These are phyloP conservation scores for Chloranthus sessilifolius DNA, from an alignment of 164 flowering plant genomes.

Conservation along the genomic window DNA sequence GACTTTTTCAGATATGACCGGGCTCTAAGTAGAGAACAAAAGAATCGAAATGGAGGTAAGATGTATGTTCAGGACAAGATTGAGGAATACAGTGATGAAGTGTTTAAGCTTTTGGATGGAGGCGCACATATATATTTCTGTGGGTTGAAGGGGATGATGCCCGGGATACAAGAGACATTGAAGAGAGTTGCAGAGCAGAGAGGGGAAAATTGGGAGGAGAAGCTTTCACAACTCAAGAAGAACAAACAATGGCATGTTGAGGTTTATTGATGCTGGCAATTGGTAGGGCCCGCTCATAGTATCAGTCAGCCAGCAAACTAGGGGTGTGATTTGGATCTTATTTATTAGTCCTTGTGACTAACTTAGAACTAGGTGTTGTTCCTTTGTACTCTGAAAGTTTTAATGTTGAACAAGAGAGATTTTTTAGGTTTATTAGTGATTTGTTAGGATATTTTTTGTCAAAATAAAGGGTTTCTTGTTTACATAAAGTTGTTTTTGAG, in stretches of 20 bases:
- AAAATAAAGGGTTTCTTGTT: no score
- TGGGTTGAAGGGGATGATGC: conserved; percentile 99
- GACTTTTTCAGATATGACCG: conserved; percentile 74
- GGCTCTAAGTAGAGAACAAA: conserved; percentile 88
- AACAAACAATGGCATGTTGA: conserved; percentile 99
- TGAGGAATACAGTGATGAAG: conserved; percentile 92
- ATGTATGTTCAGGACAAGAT: conserved; percentile 99
- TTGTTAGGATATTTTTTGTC: no score
- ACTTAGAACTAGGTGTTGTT: no score
- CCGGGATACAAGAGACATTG: conserved; percentile 93
- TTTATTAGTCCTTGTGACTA: no score
- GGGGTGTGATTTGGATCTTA: neutral
- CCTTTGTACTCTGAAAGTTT: no score
- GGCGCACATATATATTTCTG: conserved; percentile 99
- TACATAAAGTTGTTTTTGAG: no score
- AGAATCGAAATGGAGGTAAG: conserved; percentile 90
- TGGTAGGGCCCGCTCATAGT: no score
- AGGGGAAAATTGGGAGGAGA: conserved; percentile 91
- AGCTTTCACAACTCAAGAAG: conserved; percentile 80
- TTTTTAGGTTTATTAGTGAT: no score
- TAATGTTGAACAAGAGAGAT: no score
- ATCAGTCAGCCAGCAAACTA: no score
- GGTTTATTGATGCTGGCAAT: conserved; percentile 44
- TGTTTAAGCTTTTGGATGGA: conserved; percentile 74
- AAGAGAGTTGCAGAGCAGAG: conserved; percentile 83